Conservation (phyloP, 805 yeast species). For the Yarrowia osloensis region DNA sequence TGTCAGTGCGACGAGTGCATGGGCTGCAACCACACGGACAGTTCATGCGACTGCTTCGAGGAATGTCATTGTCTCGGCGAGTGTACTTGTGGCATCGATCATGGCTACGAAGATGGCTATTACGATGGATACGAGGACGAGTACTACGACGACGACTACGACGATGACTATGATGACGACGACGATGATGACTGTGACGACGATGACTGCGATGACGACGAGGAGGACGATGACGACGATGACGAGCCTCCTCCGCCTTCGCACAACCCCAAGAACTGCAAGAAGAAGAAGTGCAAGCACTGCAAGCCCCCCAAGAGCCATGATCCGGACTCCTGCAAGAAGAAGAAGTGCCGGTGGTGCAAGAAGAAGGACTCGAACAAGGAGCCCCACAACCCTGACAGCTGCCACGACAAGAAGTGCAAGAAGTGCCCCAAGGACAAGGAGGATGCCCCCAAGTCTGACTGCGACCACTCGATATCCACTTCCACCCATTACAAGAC, state of each 20-base stretch:
- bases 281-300: constrained; percentile 22
- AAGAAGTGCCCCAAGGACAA: constrained; percentile 12
- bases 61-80: constrained; percentile 19
- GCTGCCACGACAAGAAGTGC: constrained; percentile 17
- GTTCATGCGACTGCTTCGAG: constrained; percentile 15
- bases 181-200: constrained; percentile 1
- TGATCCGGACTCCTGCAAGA: constrained; percentile 12
- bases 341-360: constrained; percentile 24
- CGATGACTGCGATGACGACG: not conserved
- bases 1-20: constrained; percentile 25
- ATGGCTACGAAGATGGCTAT: constrained; percentile 23
- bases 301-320: constrained; percentile 21
- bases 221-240: not conserved
- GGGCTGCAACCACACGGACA: constrained; percentile 13
- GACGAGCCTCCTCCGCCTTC: constrained; percentile 1
- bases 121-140: constrained; percentile 16
- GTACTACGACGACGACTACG: constrained; percentile 18
- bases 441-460: not conserved
- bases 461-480: constrained; percentile 11
- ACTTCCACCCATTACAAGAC: constrained; percentile 13
- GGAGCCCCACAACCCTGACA: constrained; percentile 7
- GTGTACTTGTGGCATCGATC: constrained; percentile 10
- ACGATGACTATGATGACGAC: constrained; percentile 2
- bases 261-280: constrained; percentile 8
- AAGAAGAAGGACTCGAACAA: not conserved